Evolutionary conservation across 2,329 filamentous ascomycete genomes (phyloP).

Genomic region (Fusarium mangiferae): DNA sequence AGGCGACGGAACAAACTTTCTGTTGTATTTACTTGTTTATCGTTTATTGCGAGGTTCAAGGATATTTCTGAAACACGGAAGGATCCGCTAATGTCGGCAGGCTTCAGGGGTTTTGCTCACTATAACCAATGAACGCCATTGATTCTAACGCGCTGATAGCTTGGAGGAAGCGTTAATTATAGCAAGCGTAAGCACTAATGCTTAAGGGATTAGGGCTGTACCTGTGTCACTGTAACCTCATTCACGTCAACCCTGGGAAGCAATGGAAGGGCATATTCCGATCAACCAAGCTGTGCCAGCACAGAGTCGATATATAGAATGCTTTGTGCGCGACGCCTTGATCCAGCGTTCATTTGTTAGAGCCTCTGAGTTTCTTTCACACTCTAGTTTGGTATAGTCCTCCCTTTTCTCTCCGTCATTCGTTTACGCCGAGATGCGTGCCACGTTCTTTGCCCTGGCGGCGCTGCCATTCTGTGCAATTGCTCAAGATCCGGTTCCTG

Average conservation of each 20-base stretch:
- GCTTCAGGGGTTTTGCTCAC: not conserved
- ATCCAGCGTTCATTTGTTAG: no score
- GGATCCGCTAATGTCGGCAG: not conserved
- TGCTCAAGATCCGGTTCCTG: slow-evolving; percentile 9
- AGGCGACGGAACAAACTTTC: not conserved
- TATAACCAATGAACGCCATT: not conserved
- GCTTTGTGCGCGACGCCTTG: no score
- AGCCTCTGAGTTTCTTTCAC: not conserved
- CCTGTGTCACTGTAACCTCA: not conserved
- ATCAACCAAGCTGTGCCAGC: not conserved
- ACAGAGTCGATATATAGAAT: no score
- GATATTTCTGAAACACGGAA: not conserved
- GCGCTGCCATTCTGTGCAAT: slow-evolving; percentile 17
- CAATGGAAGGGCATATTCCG: not conserved
- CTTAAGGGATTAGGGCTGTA: not conserved
- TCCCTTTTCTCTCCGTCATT: not conserved
- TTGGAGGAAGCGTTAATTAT: not conserved
- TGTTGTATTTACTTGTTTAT: not conserved
- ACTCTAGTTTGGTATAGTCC: not conserved
- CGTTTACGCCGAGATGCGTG: slow-evolving; percentile 13
- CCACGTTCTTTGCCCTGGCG: slow-evolving; percentile 22
- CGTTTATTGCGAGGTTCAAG: not conserved
- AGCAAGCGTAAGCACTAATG: not conserved
- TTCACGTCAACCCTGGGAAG: not conserved
- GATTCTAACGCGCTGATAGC: not conserved